Conservation (phyloP, 768 basidiomycete genomes). For the Agaricus sinodeliciosus region DNA sequence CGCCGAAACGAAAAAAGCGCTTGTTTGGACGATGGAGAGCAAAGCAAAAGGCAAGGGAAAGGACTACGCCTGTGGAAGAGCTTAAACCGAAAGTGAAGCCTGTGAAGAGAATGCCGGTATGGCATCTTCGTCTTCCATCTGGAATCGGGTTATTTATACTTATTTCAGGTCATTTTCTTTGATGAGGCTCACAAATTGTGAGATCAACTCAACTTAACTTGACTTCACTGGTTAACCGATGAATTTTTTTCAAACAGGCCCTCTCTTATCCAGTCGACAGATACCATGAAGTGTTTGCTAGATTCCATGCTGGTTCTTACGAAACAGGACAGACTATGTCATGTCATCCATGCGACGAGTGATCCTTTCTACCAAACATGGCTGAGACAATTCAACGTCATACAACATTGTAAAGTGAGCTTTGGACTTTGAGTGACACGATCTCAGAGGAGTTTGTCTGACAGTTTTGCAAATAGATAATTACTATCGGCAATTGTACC, state of each 20-base stretch:
- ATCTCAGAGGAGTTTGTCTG: neutral
- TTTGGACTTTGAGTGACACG: neutral
- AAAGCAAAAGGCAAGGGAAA: slow-evolving; percentile 10
- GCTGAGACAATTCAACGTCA: slow-evolving; percentile 72
- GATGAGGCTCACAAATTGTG: slow-evolving; percentile 85
- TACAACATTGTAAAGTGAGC: slow-evolving; percentile 74
- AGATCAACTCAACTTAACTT: slow-evolving; percentile 13
- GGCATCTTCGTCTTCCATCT: slow-evolving; percentile 4
- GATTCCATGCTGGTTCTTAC: slow-evolving; percentile 85
- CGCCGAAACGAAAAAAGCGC: slow-evolving; percentile 18
- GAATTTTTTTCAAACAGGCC: slow-evolving; percentile 37
- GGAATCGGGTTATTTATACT: slow-evolving; percentile 1
- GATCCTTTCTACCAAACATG: slow-evolving; percentile 84
- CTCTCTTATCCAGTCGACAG: slow-evolving; percentile 66
- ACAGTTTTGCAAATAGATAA: slow-evolving; percentile 35
- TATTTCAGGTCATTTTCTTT: slow-evolving; percentile 54
- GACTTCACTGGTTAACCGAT: neutral
- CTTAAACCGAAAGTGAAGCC: slow-evolving; percentile 25
- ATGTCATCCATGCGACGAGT: slow-evolving; percentile 77
- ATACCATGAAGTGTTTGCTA: slow-evolving; percentile 78
- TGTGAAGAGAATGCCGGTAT: slow-evolving; percentile 65
- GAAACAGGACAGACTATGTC: slow-evolving; percentile 81
- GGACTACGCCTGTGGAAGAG: slow-evolving; percentile 25
- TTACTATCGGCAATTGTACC: slow-evolving; percentile 76
- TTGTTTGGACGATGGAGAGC: slow-evolving; percentile 28